These are phyloP conservation scores for Pestalotiopsis fici DNA, from an alignment of 2,329 filamentous ascomycete genomes.

Conservation along the genomic window DNA sequence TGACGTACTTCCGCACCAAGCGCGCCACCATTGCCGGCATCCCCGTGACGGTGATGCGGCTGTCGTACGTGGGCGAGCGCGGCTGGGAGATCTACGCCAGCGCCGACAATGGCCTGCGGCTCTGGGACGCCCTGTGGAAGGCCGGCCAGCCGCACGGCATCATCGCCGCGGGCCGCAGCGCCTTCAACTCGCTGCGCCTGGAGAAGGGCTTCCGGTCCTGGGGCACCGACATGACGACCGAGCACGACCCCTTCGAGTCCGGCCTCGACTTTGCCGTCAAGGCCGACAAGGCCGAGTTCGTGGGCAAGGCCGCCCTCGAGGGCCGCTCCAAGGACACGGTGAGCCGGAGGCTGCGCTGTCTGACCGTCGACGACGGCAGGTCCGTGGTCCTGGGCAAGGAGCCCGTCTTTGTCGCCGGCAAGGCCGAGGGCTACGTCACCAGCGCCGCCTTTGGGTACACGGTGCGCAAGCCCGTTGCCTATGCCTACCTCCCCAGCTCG, in stretches of 20 bases:
- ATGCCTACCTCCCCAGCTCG: conserved; percentile 53
- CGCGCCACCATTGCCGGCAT: conserved; percentile 51
- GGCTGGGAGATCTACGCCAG: conserved; percentile 66
- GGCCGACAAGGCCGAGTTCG: conserved; percentile 45
- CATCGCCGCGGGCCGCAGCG: conserved; percentile 57
- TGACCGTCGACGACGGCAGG: conserved; percentile 56
- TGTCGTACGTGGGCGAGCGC: conserved; percentile 62
- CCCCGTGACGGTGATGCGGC: conserved; percentile 54
- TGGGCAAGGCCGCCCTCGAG: conserved; percentile 52
- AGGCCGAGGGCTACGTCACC: conserved; percentile 57
- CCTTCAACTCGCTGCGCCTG: conserved; percentile 59
- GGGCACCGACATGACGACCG: conserved; percentile 60
- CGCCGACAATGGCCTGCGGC: conserved; percentile 55
- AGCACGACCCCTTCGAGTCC: conserved; percentile 62
- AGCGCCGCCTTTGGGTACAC: conserved; percentile 63
- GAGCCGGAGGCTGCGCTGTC: conserved; percentile 41
- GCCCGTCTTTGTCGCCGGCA: conserved; percentile 52
- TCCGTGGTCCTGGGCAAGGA: conserved; percentile 64
- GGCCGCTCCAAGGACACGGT: conserved; percentile 36
- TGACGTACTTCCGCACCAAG: conserved; percentile 54
- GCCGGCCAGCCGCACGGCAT: conserved; percentile 57
- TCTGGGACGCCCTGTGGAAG: conserved; percentile 61
- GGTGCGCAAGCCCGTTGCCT: conserved; percentile 59
- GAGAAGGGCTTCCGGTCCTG: conserved; percentile 61
- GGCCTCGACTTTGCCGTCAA: conserved; percentile 54